These are phyloP conservation scores for Filobasidium uniguttulatum DNA, from an alignment of 1,284 basidiomycete species.

Conservation along the genomic window DNA sequence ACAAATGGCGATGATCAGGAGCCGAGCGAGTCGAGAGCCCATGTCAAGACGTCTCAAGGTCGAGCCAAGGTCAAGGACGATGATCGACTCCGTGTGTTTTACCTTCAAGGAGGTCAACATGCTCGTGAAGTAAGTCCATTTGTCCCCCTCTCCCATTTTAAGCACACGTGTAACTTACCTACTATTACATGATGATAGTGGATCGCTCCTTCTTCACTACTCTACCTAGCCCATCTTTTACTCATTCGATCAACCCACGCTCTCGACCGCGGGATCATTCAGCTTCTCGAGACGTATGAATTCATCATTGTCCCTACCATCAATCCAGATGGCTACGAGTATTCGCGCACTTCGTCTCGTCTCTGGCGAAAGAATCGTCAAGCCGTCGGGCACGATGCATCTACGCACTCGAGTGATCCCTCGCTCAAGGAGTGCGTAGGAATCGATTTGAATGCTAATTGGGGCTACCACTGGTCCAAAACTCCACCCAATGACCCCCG, in stretches of 20 bases:
- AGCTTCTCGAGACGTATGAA: conserved; percentile 48
- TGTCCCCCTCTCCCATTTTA: background rate
- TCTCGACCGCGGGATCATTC: conserved; percentile 37
- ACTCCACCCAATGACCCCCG: conserved; percentile 14
- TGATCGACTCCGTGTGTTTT: conserved; percentile 39
- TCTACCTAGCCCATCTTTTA: conserved; percentile 60
- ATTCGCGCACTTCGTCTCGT: conserved; percentile 22
- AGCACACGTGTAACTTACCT: background rate
- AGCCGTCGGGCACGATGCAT: conserved; percentile 28
- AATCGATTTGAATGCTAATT: conserved; percentile 69
- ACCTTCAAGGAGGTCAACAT: conserved; percentile 64
- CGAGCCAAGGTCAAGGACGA: conserved; percentile 10
- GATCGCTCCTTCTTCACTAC: conserved; percentile 59
- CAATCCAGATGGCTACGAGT: conserved; percentile 72
- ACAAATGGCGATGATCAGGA: conserved; percentile 11
- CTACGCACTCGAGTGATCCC: too few relatives aligned
- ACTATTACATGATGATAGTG: conserved; percentile 42
- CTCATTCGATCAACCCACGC: conserved; percentile 42
- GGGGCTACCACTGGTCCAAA: conserved; percentile 39
- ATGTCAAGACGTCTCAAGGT: conserved; percentile 1
- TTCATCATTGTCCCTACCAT: conserved; percentile 65
- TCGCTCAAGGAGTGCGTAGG: conserved; percentile 38
- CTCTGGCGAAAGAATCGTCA: conserved; percentile 76
- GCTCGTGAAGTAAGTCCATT: conserved; percentile 51
- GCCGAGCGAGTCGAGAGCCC: conserved; percentile 1